Conservation (phyloP, 2,329 filamentous ascomycete genomes). For the Diaporthe citrichinensis region DNA sequence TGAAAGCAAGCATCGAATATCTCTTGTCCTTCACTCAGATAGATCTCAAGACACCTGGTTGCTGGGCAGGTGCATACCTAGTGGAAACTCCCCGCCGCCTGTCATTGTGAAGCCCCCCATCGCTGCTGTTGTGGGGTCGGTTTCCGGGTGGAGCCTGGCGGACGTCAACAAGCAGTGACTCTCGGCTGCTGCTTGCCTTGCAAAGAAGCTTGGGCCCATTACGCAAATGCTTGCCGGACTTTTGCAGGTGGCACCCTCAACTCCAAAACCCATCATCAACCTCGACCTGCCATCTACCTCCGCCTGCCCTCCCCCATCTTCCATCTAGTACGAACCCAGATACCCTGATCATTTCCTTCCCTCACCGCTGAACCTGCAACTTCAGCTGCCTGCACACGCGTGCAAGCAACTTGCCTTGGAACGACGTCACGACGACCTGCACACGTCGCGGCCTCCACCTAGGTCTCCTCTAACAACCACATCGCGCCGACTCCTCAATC, state of each 20-base stretch:
- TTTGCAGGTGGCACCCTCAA: constrained; percentile 29
- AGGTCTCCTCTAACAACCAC: constrained; percentile 33
- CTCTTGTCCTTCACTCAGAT: not conserved
- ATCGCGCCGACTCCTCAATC: constrained; percentile 30
- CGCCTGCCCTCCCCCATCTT: constrained; percentile 12
- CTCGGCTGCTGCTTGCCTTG: constrained; percentile 26
- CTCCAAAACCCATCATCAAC: constrained; percentile 32
- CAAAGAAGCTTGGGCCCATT: constrained; percentile 37
- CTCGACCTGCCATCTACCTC: constrained; percentile 29
- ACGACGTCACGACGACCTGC: constrained; percentile 41
- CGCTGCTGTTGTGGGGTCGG: constrained; percentile 15
- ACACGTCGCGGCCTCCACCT: constrained; percentile 38
- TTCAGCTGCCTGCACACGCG: constrained; percentile 10
- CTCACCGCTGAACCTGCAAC: constrained; percentile 23
- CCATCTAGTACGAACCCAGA: constrained; percentile 27
- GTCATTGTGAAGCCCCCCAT: not conserved
- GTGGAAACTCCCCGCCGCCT: constrained; percentile 6
- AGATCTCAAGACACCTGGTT: not conserved
- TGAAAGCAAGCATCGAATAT: not conserved
- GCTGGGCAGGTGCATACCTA: not conserved
- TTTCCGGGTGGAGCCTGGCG: constrained; percentile 30
- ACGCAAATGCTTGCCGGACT: constrained; percentile 38
- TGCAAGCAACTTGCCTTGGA: not conserved
- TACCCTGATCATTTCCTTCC: constrained; percentile 8
- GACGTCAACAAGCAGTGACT: constrained; percentile 26